These are phyloP conservation scores for Alternaria sp. DNA, from an alignment of 2,329 filamentous ascomycete species.

Conservation along the genomic window DNA sequence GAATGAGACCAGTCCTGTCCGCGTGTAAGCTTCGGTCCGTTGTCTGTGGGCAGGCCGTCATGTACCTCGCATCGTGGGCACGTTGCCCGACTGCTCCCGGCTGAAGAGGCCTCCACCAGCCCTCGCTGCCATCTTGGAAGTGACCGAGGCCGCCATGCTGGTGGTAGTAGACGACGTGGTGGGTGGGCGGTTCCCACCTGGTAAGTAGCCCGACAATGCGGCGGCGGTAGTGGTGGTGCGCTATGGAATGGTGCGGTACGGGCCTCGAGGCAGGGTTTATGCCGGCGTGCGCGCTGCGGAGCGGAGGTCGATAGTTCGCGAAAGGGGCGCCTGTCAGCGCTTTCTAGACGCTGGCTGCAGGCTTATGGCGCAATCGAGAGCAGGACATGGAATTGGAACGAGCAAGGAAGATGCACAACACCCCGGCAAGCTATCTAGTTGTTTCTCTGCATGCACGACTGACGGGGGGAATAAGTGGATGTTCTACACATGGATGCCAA, in stretches of 20 bases:
- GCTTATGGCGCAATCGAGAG: conserved; percentile 13
- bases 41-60: not conserved
- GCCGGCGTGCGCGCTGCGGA: conserved; percentile 28
- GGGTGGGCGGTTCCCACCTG: conserved; percentile 43
- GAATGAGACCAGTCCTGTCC: conserved; percentile 86
- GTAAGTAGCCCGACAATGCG: conserved; percentile 37
- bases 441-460: conserved; percentile 29
- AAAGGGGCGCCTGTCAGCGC: conserved; percentile 28
- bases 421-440: conserved; percentile 34
- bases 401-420: conserved; percentile 18
- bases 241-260: conserved; percentile 6
- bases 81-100: conserved; percentile 51
- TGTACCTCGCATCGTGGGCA: conserved; percentile 51
- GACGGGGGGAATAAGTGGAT: conserved; percentile 29
- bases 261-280: conserved; percentile 33
- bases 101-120: conserved; percentile 50
- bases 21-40: conserved; percentile 18
- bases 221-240: conserved; percentile 17
- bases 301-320: conserved; percentile 24
- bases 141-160: conserved; percentile 32
- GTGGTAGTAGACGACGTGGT: conserved; percentile 24
- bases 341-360: conserved; percentile 23
- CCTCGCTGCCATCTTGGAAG: conserved; percentile 48
- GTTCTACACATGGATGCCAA: conserved; percentile 25
- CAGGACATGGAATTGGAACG: conserved; percentile 7